Percentiles rank a stretch among this genome's conserved stretches.
Conservation (phyloP, 306 rosid genomes). For the Acacia confusa region DNA sequence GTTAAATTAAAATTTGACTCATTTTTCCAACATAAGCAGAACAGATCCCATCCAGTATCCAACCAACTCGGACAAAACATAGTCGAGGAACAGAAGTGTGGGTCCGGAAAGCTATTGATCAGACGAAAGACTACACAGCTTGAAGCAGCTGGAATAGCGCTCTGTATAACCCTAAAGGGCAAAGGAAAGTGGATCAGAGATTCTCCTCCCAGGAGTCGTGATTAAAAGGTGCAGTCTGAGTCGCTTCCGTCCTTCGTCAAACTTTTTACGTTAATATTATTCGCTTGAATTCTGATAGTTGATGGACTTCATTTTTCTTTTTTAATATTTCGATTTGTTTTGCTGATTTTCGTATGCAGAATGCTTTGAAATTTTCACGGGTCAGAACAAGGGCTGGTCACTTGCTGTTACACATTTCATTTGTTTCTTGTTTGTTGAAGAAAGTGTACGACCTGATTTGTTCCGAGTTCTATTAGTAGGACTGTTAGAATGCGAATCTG, state of each 20-base stretch:
- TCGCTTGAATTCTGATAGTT: background rate
- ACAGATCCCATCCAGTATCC: background rate
- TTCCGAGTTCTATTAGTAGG: background rate
- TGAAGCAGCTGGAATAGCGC: background rate
- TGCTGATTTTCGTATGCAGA: background rate
- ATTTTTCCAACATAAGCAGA: background rate
- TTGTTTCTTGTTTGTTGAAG: background rate
- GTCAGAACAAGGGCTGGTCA: background rate
- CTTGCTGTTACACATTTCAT: background rate
- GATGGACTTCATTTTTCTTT: background rate
- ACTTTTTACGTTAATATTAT: background rate
- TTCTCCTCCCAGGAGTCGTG: background rate
- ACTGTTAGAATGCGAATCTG: background rate
- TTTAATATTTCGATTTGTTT: background rate
- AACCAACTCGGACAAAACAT: background rate
- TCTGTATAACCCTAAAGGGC: background rate
- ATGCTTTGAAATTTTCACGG: background rate
- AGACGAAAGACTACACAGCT: background rate
- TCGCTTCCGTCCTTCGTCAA: background rate
- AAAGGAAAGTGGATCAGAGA: background rate
- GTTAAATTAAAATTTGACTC: background rate
- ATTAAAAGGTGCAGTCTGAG: background rate
- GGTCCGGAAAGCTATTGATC: conserved; percentile 11
- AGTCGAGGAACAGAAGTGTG: background rate
- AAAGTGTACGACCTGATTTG: conserved; percentile 19